Conservation (phyloP, 1,284 basidiomycete species). For the Cryptococcus sp. region DNA sequence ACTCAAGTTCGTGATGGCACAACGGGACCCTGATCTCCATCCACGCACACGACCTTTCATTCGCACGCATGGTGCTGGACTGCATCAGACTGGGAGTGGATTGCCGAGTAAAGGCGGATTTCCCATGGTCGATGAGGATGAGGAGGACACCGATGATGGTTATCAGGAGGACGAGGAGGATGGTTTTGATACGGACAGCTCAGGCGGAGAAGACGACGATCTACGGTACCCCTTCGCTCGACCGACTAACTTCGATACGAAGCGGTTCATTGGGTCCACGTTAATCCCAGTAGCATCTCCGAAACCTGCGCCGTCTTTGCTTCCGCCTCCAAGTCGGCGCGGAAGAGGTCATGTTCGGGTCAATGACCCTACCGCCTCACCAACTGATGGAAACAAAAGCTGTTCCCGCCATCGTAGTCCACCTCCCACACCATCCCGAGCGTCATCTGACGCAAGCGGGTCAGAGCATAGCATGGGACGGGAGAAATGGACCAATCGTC, state of each 20-base stretch:
- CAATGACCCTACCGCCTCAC: constrained; percentile 12
- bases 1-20: neutral
- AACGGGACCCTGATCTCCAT: neutral
- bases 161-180: constrained; percentile 45
- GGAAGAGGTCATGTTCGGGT: constrained; percentile 42
- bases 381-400: constrained; percentile 15
- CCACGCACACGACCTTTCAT: neutral
- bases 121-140: constrained; percentile 3
- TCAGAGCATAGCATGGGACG: no score
- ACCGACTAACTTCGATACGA: constrained; percentile 27
- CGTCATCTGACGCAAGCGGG: neutral
- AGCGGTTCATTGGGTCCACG: constrained; percentile 13
- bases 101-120: neutral
- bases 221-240: constrained; percentile 27
- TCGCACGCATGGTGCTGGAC: neutral
- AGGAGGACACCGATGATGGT: constrained; percentile 26
- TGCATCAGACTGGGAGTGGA: constrained; percentile 2
- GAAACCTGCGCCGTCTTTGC: constrained; percentile 20
- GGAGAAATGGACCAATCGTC: constrained; percentile 1
- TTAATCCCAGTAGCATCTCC: constrained; percentile 8
- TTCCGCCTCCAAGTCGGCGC: constrained; percentile 33
- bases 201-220: constrained; percentile 16
- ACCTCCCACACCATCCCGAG: constrained; percentile 31
- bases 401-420: constrained; percentile 43
- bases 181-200: constrained; percentile 35